Conservation (phyloP, 2,329 filamentous ascomycete genomes). For the Ophiostoma montium region DNA sequence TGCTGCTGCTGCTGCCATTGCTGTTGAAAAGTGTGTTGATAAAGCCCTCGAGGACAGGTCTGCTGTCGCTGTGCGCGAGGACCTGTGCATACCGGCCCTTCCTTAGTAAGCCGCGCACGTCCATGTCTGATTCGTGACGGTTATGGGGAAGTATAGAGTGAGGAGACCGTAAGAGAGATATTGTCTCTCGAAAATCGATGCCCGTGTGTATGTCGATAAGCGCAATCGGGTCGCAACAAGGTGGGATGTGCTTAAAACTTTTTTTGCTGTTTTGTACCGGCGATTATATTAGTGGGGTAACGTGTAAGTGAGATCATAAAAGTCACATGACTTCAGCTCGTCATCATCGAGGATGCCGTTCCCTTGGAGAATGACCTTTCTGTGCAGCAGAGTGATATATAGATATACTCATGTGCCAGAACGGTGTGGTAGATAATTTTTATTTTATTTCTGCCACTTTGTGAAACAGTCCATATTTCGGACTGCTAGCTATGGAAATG, state of each 20-base stretch:
- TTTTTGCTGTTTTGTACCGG: slow-evolving; percentile 3
- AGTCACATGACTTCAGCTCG: slow-evolving; percentile 17
- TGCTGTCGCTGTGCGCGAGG: slow-evolving; percentile 1
- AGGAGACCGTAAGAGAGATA: background rate
- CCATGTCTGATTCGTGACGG: slow-evolving; percentile 1
- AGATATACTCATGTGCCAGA: background rate
- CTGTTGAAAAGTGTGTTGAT: background rate
- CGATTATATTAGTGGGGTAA: slow-evolving; percentile 11
- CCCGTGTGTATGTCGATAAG: background rate
- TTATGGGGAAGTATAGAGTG: background rate
- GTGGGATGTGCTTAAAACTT: slow-evolving; percentile 6
- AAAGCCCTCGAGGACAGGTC: slow-evolving; percentile 5
- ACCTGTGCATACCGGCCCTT: slow-evolving; percentile 9
- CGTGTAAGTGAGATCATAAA: background rate
- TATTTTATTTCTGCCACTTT: too few species aligned
- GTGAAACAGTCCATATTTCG: too few species aligned
- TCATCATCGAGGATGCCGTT: slow-evolving; percentile 35
- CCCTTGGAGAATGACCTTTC: background rate
- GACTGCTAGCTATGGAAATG: too few species aligned
- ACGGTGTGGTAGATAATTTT: too few species aligned
- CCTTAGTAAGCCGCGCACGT: background rate
- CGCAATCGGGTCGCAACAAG: background rate
- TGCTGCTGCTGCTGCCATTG: background rate
- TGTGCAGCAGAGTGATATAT: too few species aligned
- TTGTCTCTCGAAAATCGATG: too few species aligned